Base-by-base conservation (phyloP, 805 yeast genomes). In the Grigorovia humatica region DNA sequence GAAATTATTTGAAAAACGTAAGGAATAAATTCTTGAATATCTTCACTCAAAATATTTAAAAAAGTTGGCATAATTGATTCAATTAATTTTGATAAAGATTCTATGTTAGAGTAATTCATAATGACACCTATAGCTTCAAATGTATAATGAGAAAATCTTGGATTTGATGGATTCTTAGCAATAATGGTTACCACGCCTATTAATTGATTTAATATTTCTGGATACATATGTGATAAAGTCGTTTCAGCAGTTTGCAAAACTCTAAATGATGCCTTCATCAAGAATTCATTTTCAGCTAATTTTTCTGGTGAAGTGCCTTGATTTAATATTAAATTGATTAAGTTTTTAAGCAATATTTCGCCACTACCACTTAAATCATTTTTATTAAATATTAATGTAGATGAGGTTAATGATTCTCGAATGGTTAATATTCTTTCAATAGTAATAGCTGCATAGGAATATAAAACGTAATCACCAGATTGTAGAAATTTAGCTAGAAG, bases 21-120 rank as follows among this genome's bases (percentile, higher is more conserved):
- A 11, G 98, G 97, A 17, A 87, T 82, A 64, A 93, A 93, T 70
- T 93, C 99, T 59, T 90, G 91, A 46, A 93, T 85, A 60, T 93
- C 98, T 48, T 81, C 81, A 19, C 86, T 83, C 51, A 93, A 73
- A 30, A 90, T 79, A 1, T 70, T 69, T 54, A 90, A 70, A 52
- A 87, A 72, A 1, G 81, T 74, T 8, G 95, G 91, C 60, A 90
- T 75, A 38, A 87, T 72, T 11, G 78, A 52, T 1, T 71, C 69
- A 17, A 74, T 61, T 29, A 73, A 62, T 12, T 63, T 55, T 6
- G 59, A 50, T 4, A 67, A 52, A 44, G 71, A 63, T 23, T 59
- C 57, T 41, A 70, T 62, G 8, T 67, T 60, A 53, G 69, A 66
- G 62, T 67, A 82, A 57, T 83, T 82, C 53, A 90, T 70, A 48